Evolutionary conservation across 1,284 basidiomycete species (phyloP), one percentile per base, ranked within the genome.

Genomic region (Cystobasidium sp.): DNA sequence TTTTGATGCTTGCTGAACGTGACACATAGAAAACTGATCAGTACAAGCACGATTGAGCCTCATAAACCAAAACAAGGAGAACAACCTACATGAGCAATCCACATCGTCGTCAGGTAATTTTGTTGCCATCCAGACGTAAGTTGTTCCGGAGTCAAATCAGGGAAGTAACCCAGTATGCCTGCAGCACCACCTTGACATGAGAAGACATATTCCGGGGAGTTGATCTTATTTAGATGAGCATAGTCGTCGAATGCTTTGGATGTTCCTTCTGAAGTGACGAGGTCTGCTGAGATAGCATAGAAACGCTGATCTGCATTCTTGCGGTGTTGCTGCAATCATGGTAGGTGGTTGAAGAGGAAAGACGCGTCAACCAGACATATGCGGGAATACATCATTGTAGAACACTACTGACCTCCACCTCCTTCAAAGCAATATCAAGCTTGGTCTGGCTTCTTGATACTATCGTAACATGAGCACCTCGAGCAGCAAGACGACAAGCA

Each of bases 381-480:
- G 14, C 3, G 18, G 41, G n/a, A 65, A 18, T 74, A 43, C 39
- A 24, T 10, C 22, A 16, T 31, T 61, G 31, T 37, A 37, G 1
- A 16, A 3, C 58, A 10, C 14, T 37, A 51, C 81, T 52, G 63
- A 89, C 91, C 86, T 92, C 88, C 37, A 94, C 80, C 74, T 86
- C 83, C 24, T 82, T 82, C 12, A 90, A 77, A 0, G 91, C 91
- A 18, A 81, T 83, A 65, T 86, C 82, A 39, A 93, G 84, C 76
- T 88, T 89, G 56, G 83, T 82, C 76, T 88, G 84, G 77, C 89
- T 87, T 37, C 92, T 85, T 53, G 92, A 91, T 44, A 93, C 89
- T 75, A 95, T 90, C 1, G 90, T 90, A 3, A 95, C 89, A 80
- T 92, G 85, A 0, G 92, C 91, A 1, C 93, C 93, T 68, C 85